Percentiles rank a stretch among this genome's conserved stretches.
phyloP scores from a whole-genome alignment of 805 yeast genomes.

The Debaryomyces maramus region DNA sequence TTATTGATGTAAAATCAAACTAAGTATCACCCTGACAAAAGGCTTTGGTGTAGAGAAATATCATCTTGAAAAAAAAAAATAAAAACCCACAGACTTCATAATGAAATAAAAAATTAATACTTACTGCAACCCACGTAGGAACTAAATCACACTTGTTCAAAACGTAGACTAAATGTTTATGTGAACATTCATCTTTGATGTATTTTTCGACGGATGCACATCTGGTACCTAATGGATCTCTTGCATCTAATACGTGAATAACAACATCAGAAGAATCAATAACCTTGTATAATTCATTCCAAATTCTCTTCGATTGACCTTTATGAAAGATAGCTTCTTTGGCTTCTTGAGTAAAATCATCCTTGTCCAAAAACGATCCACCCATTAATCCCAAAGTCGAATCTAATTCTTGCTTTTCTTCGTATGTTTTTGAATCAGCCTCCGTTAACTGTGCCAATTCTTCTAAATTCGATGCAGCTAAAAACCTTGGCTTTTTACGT shows the following conservation, averaged over 20 bases:
- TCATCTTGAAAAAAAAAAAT: not conserved
- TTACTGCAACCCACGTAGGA: conserved; percentile 99
- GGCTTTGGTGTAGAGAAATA: conserved; percentile 62
- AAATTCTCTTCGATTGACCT: conserved; percentile 97
- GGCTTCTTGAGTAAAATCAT: conserved; percentile 86
- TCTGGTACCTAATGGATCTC: conserved; percentile 96
- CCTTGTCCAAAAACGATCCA: conserved; percentile 55
- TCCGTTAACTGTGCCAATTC: conserved; percentile 67
- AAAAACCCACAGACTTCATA: conserved; percentile 2
- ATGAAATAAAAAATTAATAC: conserved; percentile 42
- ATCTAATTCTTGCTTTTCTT: conserved; percentile 74
- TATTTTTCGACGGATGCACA: conserved; percentile 92
- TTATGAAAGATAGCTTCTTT: conserved; percentile 94
- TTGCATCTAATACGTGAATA: conserved; percentile 93
- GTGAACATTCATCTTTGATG: conserved; percentile 91
- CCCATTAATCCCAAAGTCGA: conserved; percentile 83
- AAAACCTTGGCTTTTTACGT: conserved; percentile 81
- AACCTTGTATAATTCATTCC: conserved; percentile 97
- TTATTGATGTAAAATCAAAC: conserved; percentile 23
- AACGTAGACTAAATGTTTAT: conserved; percentile 91
- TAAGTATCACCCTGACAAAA: conserved; percentile 73
- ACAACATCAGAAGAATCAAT: conserved; percentile 97
- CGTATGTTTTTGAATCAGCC: conserved; percentile 56
- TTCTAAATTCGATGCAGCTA: conserved; percentile 71
- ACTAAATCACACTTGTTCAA: conserved; percentile 97